Conservation (phyloP, 441 rosid species). For the Mallotus repandus region DNA sequence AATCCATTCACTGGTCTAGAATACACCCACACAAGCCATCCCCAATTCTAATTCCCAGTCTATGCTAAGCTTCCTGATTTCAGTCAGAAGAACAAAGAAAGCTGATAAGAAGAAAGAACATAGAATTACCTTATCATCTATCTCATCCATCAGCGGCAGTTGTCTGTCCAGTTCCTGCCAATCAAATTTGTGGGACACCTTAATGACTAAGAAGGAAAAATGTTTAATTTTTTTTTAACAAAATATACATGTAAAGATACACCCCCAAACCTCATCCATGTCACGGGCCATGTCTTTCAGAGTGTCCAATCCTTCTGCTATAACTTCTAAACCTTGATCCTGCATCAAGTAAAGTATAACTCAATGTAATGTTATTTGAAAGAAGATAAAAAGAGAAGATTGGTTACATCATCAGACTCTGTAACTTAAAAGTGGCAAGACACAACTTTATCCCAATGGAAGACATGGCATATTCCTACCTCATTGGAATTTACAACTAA, state of each 20-base stretch:
- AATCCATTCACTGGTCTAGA: not conserved
- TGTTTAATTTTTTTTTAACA: constrained; percentile 6
- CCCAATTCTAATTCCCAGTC: not conserved
- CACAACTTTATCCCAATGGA: too few species aligned
- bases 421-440: not conserved
- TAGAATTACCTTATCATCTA: constrained; percentile 68
- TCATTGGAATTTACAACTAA: not conserved
- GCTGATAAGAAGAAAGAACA: constrained; percentile 9
- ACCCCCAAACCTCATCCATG: constrained; percentile 80
- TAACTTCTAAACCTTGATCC: constrained; percentile 94
- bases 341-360: constrained; percentile 28
- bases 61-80: not conserved
- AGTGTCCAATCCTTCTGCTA: constrained; percentile 87
- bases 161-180: constrained; percentile 88
- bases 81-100: not conserved
- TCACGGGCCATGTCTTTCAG: constrained; percentile 89
- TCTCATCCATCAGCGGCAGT: constrained; percentile 94
- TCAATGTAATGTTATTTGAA: not conserved
- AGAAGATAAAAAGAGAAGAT: not conserved
- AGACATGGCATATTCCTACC: too few species aligned
- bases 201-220: not conserved
- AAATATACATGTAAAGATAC: not conserved
- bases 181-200: not conserved
- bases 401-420: not conserved
- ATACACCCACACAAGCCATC: not conserved